Evolutionary conservation across 768 basidiomycete species (phyloP), one percentile per base, ranked within the genome.

Genomic region (Xerocomus spinulosus): DNA sequence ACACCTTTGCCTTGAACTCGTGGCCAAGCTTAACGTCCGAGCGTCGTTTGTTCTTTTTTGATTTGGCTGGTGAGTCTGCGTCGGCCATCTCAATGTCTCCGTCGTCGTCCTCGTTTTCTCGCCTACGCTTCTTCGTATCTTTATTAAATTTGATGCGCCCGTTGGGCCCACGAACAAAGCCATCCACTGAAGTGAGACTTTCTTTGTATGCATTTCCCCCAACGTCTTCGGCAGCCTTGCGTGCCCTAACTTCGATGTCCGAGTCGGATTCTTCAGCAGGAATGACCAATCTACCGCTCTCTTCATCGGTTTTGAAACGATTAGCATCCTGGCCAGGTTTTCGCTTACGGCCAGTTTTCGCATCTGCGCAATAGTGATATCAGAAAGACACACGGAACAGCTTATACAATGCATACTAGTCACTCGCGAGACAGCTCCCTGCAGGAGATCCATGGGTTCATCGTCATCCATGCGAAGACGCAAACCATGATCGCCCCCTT

Each of bases 131-230:
- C 69, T 94, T 98, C 30, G 92, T 97, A 60, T 95, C 86, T 66
- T 96, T 97, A 73, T 96, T 91, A 71, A 98, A 97, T 67, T 92
- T 94, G 63, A 98, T 69, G 45, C 80, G 82, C 5, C 96, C 96
- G 52, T 81, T 82, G 1, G 82, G 73, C 20, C 91, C 89, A 24
- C 94, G 82, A 3, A 79, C 86, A 70, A 92, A 92, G 18, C 94
- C 95, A 65, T 97, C 95, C 20, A 82, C 83, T 6, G 91, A 92
- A 9, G 83, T 83, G 48, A 95, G 61, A 41, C 75, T 80, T 68
- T 96, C 91, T 50, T 76, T 80, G 68, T 96, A 98, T 1, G 92
- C 95, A 8, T 72, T 75, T 18, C 92, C 90, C 29, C 72, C 83
- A 3, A 73, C 68, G 18, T 82, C 76, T 48, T 82, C 81, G 26